These are phyloP conservation scores for Elasticomyces elasticus DNA, from an alignment of 495 filamentous ascomycete genomes.

Conservation along the genomic window DNA sequence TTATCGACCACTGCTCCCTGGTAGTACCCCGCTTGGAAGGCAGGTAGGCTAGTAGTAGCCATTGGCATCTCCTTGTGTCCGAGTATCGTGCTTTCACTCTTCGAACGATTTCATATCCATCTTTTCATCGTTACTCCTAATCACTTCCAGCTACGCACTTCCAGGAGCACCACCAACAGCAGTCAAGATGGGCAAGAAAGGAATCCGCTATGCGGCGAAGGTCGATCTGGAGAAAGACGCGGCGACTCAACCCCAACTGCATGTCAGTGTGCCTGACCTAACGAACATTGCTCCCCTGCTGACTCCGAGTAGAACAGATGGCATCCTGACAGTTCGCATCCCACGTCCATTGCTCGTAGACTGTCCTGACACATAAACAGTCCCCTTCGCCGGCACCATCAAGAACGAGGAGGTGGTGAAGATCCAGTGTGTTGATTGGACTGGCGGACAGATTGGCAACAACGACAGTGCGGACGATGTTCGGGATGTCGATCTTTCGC, in stretches of 20 bases:
- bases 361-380: conserved; percentile 32
- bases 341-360: not conserved
- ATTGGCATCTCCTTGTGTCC: too few relatives aligned
- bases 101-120: too few relatives aligned
- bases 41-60: too few relatives aligned
- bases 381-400: conserved; percentile 67
- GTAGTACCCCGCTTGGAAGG: too few relatives aligned
- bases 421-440: conserved; percentile 79
- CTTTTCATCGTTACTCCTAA: too few relatives aligned
- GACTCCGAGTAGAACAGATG: conserved; percentile 61
- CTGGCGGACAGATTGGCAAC: conserved; percentile 70
- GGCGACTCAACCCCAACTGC: conserved; percentile 59
- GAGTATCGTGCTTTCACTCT: too few relatives aligned
- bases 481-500: conserved; percentile 72
- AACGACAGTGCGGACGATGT: conserved; percentile 85
- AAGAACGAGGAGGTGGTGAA: conserved; percentile 83
- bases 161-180: not conserved
- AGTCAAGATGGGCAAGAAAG: conserved; percentile 28
- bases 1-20: too few relatives aligned
- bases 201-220: conserved; percentile 62
- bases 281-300: not conserved
- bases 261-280: conserved; percentile 48
- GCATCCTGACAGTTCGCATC: conserved; percentile 72
- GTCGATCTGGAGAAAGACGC: conserved; percentile 74
- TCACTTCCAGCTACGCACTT: not conserved